These are phyloP conservation scores for Exophiala sp. DNA, from an alignment of 2,329 filamentous ascomycete genomes.

Conservation along the genomic window DNA sequence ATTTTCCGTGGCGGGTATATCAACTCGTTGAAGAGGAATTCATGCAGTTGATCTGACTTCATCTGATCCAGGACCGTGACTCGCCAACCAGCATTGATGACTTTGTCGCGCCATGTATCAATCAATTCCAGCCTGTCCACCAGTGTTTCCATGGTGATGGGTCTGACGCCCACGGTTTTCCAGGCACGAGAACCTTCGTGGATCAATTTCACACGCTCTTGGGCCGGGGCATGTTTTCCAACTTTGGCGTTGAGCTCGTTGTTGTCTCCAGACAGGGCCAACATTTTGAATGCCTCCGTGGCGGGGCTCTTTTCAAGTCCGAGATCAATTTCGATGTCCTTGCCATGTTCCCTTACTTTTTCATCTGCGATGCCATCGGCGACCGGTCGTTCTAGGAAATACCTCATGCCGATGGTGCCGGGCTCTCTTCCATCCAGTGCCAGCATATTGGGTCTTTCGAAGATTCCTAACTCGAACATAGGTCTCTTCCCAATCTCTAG, in stretches of 20 bases:
- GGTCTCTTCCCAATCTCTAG: conserved; percentile 34
- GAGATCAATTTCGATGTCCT: conserved; percentile 21
- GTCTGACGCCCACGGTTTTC: conserved; percentile 42
- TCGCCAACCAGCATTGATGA: conserved; percentile 31
- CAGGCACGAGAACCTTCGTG: conserved; percentile 38
- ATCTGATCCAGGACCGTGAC: conserved; percentile 39
- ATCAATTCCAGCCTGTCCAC: conserved; percentile 36
- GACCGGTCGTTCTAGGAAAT: conserved; percentile 47
- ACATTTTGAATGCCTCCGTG: conserved; percentile 34
- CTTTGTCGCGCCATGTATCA: conserved; percentile 34
- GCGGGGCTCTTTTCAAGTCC: conserved; percentile 30
- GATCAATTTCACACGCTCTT: conserved; percentile 37
- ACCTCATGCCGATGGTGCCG: conserved; percentile 45
- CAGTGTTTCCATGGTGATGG: conserved; percentile 34
- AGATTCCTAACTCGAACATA: conserved; percentile 43
- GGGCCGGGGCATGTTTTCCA: conserved; percentile 35
- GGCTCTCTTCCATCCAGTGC: conserved; percentile 43
- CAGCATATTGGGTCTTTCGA: conserved; percentile 50
- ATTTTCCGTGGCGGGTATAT: conserved; percentile 37
- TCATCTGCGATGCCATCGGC: conserved; percentile 34
- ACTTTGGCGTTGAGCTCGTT: conserved; percentile 37
- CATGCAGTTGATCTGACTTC: conserved; percentile 32
- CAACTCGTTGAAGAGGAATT: conserved; percentile 37
- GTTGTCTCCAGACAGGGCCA: conserved; percentile 29
- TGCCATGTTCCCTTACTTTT: conserved; percentile 26